Evolutionary conservation across 2,329 filamentous ascomycete genomes (phyloP), one percentile per base, ranked within the genome.

Genomic region (Aspergillus hortae): DNA sequence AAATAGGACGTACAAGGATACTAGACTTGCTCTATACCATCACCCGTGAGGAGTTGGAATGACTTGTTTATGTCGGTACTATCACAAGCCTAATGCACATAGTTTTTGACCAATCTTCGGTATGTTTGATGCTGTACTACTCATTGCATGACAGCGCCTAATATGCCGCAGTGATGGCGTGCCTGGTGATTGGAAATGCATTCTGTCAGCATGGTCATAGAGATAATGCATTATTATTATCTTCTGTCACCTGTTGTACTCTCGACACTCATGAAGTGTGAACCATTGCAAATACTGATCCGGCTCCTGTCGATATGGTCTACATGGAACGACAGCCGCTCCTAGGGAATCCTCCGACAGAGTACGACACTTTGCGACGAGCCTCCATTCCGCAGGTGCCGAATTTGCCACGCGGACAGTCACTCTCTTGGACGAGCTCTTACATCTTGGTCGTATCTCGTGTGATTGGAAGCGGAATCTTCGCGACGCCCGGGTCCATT

Each of bases 401-500:
- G 6, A 6, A n/a, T 38, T 11, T 38, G 4, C n/a, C 21, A 4
- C 11, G 30, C 14, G 25, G 19, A 79, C 19, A 84, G 83, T 84
- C 76, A 14, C 77, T 88, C 46, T 80, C 73, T 51, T 87, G 84
- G 83, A 74, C 76, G 23, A 84, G 80, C 59, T 82, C 83, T 1
- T 87, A 85, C 64, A 84, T 88, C 49, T 75, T 88, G 17, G 82
- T 86, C 6, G 84, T 88, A 23, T 87, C 83, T 5, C 78, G 85
- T 11, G 84, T 89, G 5, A 84, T 89, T 27, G 86, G 86, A 11
- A 85, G 80, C 60, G 86, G 86, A 23, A 88, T 90, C 56, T 90
- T 89, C 61, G 85, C 86, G 0, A 88, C 85, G 0, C 87, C 85
- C 0, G 86, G 83, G 0, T 78, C 84, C 4, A 87, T 90, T 46